Conservation (phyloP, 2,329 filamentous ascomycete genomes). For the Penicillium vulpinum region DNA sequence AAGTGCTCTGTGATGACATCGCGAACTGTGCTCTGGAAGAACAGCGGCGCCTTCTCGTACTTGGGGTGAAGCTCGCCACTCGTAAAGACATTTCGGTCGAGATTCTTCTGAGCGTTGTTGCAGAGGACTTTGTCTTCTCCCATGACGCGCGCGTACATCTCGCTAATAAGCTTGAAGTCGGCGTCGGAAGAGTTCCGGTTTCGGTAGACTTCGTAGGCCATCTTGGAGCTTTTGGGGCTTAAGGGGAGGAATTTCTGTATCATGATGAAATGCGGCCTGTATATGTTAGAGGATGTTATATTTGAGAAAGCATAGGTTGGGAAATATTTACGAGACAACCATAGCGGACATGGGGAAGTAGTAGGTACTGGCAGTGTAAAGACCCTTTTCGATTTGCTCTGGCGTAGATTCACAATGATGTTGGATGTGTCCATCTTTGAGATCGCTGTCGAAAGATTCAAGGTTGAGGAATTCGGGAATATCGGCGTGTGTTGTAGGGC, state of each 20-base stretch:
- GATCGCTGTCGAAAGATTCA: constrained; percentile 55
- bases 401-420: constrained; percentile 52
- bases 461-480: constrained; percentile 59
- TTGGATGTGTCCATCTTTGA: constrained; percentile 52
- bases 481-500: constrained; percentile 60
- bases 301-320: too few species aligned
- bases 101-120: constrained; percentile 59
- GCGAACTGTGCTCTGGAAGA: constrained; percentile 56
- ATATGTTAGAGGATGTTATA: constrained; percentile 24
- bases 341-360: constrained; percentile 35
- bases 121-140: constrained; percentile 65
- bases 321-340: constrained; percentile 33
- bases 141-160: constrained; percentile 65
- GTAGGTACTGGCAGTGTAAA: constrained; percentile 40
- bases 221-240: constrained; percentile 52
- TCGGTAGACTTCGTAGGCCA: constrained; percentile 64
- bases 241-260: constrained; percentile 63
- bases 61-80: constrained; percentile 64
- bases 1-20: constrained; percentile 52
- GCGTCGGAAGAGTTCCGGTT: constrained; percentile 61
- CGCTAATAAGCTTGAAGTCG: constrained; percentile 58
- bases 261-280: constrained; percentile 63
- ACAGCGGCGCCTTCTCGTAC: constrained; percentile 60
- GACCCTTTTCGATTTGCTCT: constrained; percentile 51
- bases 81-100: constrained; percentile 62